Evolutionary conservation across 805 yeast species (phyloP), one percentile per base, ranked within the genome.

Genomic region (Yarrowia yakushimensis): DNA sequence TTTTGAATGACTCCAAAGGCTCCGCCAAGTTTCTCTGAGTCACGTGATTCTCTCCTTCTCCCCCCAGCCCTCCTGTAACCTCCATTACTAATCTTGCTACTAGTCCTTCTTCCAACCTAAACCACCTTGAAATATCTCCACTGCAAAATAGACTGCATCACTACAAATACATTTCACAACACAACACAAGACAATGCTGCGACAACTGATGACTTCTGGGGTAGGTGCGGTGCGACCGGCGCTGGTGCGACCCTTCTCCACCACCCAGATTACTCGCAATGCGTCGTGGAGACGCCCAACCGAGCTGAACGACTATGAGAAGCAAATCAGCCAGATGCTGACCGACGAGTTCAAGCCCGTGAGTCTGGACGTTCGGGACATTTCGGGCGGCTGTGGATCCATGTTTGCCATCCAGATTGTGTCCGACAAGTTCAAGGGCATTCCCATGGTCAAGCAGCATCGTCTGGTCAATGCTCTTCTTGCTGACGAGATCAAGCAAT

Each of bases 351-450:
- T 93, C 52, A 67, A 77, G 7, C 97, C 99, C 1, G 72, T 75
- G 30, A 74, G 74, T 34, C 76, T 92, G 48, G 78, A 80, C 27
- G 97, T 93, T 7, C 78, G 80, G 66, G 98, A 93, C 71, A 85
- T 93, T 9, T 86, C 94, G 27, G 98, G 93, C 18, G 99, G 99
- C 0, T 94, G 99, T 75, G 99, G 99, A 0, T 91, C 97, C 7
- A 94, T 94, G 99, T 94, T 90, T 76, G 90, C 96, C 52, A 93
- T 94, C 57, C 77, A 80, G 64, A 82, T 94, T 17, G 87, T 85
- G 48, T 85, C 94, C 61, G 79, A 78, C 1, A 77, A 83, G 69
- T 94, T 94, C 75, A 84, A 87, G 68, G 96, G 96, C 0, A 71
- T 89, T 45, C 78, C 89, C 1, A 90, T 90, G 85, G 80, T 94